Evolutionary conservation across 2,329 filamentous ascomycete species (phyloP).

Genomic region (Phoma sp.): DNA sequence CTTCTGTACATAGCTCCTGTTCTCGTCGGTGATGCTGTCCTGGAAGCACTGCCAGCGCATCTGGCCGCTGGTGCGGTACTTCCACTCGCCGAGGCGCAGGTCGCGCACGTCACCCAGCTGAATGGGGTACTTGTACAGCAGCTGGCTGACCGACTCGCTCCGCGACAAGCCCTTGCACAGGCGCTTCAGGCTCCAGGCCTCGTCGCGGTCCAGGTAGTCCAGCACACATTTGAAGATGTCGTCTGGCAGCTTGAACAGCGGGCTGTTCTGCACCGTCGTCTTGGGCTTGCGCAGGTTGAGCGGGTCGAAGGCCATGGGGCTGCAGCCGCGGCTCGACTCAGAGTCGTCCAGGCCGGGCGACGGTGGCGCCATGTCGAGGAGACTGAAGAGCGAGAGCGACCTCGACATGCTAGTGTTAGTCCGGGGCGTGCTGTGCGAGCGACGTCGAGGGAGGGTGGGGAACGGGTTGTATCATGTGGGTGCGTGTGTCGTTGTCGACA

Average conservation of each 20-base stretch:
- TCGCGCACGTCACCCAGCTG: conserved; percentile 39
- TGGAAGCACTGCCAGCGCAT: conserved; percentile 42
- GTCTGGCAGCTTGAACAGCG: conserved; percentile 42
- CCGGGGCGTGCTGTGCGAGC: conserved; percentile 6
- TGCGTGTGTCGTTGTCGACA: neutral
- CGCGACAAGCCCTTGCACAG: conserved; percentile 40
- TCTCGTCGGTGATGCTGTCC: conserved; percentile 40
- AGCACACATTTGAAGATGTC: conserved; percentile 46
- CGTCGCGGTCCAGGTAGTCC: conserved; percentile 43
- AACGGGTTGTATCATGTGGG: neutral
- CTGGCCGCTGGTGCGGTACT: conserved; percentile 35
- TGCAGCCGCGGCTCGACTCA: conserved; percentile 31
- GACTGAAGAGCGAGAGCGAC: conserved; percentile 24
- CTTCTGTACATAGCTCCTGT: conserved; percentile 41
- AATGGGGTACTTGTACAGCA: conserved; percentile 44
- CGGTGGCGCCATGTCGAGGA: conserved; percentile 30
- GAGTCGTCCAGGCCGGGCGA: conserved; percentile 26
- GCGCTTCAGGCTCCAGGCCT: conserved; percentile 43
- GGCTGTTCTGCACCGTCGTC: conserved; percentile 26
- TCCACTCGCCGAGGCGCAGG: conserved; percentile 43
- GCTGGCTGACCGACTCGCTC: conserved; percentile 38
- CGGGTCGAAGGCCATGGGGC: conserved; percentile 30
- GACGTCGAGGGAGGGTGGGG: neutral
- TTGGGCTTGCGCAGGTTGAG: conserved; percentile 23
- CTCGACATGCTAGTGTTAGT: conserved; percentile 2